Evolutionary conservation across 179 eudicot species (phyloP).

Genomic region (Spergularia azorica): DNA sequence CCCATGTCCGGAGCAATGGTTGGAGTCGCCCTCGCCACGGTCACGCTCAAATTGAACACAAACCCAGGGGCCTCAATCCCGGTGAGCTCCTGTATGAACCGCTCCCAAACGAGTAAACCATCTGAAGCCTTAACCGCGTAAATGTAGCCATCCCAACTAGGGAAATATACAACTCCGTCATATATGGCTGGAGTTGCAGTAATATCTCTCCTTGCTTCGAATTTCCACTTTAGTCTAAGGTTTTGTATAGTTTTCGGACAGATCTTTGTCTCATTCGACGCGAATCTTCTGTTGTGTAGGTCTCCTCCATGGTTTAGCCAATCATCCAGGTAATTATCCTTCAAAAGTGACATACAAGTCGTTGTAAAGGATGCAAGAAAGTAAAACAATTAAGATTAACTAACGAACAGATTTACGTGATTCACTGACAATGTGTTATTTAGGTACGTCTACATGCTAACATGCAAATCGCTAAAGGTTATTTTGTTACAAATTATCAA

Average conservation of each 20-base stretch:
- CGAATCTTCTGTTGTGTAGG: constrained; percentile 33
- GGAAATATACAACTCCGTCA: constrained; percentile 31
- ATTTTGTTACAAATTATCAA: too few relatives aligned
- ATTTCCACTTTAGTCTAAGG: constrained; percentile 34
- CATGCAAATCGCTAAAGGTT: too few relatives aligned
- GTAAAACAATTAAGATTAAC: too few relatives aligned
- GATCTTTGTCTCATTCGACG: constrained; percentile 32
- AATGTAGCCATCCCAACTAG: constrained; percentile 37
- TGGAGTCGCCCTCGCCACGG: constrained; percentile 32
- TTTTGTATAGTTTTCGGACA: constrained; percentile 20
- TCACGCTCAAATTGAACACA: constrained; percentile 20
- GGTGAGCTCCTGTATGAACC: constrained; percentile 26
- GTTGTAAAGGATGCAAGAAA: not conserved
- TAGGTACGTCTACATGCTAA: too few relatives aligned
- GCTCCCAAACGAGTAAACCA: constrained; percentile 34
- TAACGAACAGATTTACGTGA: too few relatives aligned
- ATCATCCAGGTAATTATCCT: constrained; percentile 4
- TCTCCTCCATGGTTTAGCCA: constrained; percentile 45
- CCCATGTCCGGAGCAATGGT: constrained; percentile 19
- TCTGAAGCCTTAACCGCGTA: constrained; percentile 31
- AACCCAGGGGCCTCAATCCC: constrained; percentile 22
- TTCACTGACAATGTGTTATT: too few relatives aligned
- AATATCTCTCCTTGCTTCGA: constrained; percentile 26
- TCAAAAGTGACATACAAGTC: not conserved
- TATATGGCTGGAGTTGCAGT: constrained; percentile 42